Conservation (phyloP, 148 eudicot genomes). For the Rhododendron vialii region DNA sequence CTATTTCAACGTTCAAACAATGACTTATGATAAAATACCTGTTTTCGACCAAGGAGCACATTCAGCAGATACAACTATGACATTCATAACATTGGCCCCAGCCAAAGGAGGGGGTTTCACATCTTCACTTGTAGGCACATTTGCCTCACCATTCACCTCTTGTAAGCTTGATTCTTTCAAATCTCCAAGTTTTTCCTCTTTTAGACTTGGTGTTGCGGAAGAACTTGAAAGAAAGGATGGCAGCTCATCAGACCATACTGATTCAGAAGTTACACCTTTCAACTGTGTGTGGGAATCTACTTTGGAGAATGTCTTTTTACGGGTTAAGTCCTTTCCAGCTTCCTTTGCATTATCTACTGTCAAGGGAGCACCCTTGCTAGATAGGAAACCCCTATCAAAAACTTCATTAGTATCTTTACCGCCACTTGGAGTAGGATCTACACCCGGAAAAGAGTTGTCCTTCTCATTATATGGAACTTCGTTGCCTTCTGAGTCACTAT, state of each 20-base stretch:
- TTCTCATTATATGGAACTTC: slow-evolving; percentile 18
- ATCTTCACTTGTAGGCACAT: slow-evolving; percentile 41
- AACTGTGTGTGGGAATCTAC: slow-evolving; percentile 21
- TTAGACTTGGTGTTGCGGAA: slow-evolving; percentile 18
- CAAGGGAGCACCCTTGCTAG: slow-evolving; percentile 18
- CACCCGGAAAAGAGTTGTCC: slow-evolving; percentile 19
- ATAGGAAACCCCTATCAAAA: slow-evolving; percentile 18
- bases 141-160: slow-evolving; percentile 24
- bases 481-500: slow-evolving; percentile 31
- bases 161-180: slow-evolving; percentile 26
- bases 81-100: slow-evolving; percentile 87
- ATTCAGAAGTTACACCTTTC: slow-evolving; percentile 20
- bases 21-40: slow-evolving; percentile 32
- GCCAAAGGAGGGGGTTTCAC: slow-evolving; percentile 81
- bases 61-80: slow-evolving; percentile 89
- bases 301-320: slow-evolving; percentile 7
- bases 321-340: slow-evolving; percentile 20
- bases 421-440: slow-evolving; percentile 20
- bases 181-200: slow-evolving; percentile 28
- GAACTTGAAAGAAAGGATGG: slow-evolving; percentile 34
- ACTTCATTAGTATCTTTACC: slow-evolving; percentile 14
- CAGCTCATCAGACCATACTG: slow-evolving; percentile 27
- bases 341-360: slow-evolving; percentile 23
- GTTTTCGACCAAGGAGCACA: slow-evolving; percentile 91
- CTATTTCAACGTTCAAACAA: neutral